Evolutionary conservation across 2,329 filamentous ascomycete genomes (phyloP), one percentile per base, ranked within the genome.

Genomic region (Fusarium beomiforme): DNA sequence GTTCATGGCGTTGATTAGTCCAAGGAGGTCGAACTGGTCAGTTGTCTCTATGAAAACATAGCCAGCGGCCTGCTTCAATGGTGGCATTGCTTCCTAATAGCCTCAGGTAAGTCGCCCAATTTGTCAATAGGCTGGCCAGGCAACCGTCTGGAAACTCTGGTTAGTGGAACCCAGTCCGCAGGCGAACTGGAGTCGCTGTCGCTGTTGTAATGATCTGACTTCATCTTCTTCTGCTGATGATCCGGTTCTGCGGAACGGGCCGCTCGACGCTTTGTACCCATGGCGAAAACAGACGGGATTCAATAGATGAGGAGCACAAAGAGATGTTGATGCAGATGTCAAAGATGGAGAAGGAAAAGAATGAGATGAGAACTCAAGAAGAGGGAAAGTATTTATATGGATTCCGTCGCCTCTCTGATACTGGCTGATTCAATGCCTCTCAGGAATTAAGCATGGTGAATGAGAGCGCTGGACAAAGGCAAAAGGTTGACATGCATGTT

Each of bases 271-370:
- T 47, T 47, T 3, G 2, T 5, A n/a, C 9, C 7, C 44, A 47
- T 21, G 9, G 44, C 29, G 26, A 19, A 44, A 7, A 8, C 5
- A 3, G 0, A 8, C 8, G 19, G 5, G 6, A 2, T 7, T 10
- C 12, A 11, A 13, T 23, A 6, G 7, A 11, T 8, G n/a, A n/a
- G 8, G 12, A 2, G 8, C 29, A 9, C 17, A 13, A 23, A 23
- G 0, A 14, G 17, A 29, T 21, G 4, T 3, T 16, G 13, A n/a
- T n/a, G 13, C 3, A 29, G 3, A n/a, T 24, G n/a, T 3, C 2
- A 13, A n/a, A 31, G 6, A 29, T 0, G 8, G 6, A 6, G 11
- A 26, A 29, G 1, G 0, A 1, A 16, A 21, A 7, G 3, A 8
- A 29, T 6, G 26, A 29, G 26, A 6, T 8, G 10, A 21, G 6